Conservation (phyloP, 306 rosid genomes). For the Geum urbanum region DNA sequence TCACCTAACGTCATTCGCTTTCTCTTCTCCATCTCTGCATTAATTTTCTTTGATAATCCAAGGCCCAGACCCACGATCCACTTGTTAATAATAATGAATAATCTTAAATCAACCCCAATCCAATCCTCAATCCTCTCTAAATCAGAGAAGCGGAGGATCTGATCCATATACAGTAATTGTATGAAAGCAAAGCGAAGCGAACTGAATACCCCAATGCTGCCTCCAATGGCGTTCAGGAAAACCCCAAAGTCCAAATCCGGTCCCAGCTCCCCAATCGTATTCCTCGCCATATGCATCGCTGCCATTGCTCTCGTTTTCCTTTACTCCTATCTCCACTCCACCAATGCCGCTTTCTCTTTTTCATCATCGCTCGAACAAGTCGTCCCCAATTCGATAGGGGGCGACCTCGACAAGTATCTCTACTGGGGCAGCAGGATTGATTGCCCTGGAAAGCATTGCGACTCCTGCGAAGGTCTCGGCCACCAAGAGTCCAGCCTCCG, state of each 20-base stretch:
- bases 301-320: conserved; percentile 49
- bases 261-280: conserved; percentile 46
- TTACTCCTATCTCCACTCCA: conserved; percentile 42
- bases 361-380: conserved; percentile 20
- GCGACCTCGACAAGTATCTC: conserved; percentile 48
- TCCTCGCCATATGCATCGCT: conserved; percentile 29
- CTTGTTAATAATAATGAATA: too few relatives aligned
- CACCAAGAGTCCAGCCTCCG: conserved; percentile 98
- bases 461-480: conserved; percentile 82
- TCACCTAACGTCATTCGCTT: too few relatives aligned
- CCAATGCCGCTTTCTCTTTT: conserved; percentile 25
- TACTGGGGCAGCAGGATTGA: conserved; percentile 88
- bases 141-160: too few relatives aligned
- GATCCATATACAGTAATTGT: too few relatives aligned
- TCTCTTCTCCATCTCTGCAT: too few relatives aligned
- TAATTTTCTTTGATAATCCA: too few relatives aligned
- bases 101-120: too few relatives aligned
- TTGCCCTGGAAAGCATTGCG: conserved; percentile 93
- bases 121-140: too few relatives aligned
- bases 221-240: conserved; percentile 48
- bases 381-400: conserved; percentile 12
- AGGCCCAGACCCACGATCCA: too few relatives aligned
- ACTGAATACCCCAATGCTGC: conserved; percentile 1
- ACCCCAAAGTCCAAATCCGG: conserved; percentile 40
- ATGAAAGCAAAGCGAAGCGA: too few relatives aligned